Conservation (phyloP, 352 stramenopile genomes). For the Phytophthora hybrid region DNA sequence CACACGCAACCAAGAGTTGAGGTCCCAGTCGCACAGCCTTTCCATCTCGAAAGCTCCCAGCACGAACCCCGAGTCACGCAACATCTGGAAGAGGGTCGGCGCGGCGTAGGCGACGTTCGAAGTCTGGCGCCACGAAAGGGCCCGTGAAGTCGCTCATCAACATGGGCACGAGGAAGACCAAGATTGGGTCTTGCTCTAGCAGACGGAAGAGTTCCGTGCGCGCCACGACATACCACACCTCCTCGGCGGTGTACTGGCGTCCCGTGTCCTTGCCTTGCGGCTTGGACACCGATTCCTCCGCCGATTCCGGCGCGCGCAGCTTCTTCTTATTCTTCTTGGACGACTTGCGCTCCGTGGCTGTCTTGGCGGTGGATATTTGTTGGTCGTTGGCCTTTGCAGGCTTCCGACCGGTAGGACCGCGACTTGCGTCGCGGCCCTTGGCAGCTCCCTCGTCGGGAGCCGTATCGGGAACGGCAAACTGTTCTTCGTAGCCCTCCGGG, state of each 20-base stretch:
- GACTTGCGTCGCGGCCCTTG: no score
- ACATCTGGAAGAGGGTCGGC: neutral
- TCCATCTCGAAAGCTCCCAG: neutral
- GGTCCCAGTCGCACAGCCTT: no score
- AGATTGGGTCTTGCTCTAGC: slow-evolving; percentile 3
- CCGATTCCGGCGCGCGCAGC: slow-evolving; percentile 3
- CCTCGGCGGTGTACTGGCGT: neutral
- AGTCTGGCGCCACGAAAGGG: no score
- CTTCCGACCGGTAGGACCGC: no score
- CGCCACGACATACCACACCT: neutral
- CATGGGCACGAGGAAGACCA: neutral
- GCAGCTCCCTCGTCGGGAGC: no score
- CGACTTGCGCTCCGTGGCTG: neutral
- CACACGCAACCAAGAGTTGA: no score
- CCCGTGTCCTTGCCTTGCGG: neutral
- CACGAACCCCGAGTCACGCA: neutral
- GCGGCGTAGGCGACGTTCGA: neutral
- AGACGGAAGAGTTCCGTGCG: neutral
- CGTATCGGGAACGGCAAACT: no score
- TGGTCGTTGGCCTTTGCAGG: no score
- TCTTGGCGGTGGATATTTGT: neutral
- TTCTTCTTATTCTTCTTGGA: neutral
- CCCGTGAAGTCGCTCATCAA: no score
- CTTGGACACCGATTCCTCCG: neutral
- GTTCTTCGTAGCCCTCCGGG: neutral